Evolutionary conservation across 2,329 filamentous ascomycete genomes (phyloP).

Genomic region (Xylaria sp.): DNA sequence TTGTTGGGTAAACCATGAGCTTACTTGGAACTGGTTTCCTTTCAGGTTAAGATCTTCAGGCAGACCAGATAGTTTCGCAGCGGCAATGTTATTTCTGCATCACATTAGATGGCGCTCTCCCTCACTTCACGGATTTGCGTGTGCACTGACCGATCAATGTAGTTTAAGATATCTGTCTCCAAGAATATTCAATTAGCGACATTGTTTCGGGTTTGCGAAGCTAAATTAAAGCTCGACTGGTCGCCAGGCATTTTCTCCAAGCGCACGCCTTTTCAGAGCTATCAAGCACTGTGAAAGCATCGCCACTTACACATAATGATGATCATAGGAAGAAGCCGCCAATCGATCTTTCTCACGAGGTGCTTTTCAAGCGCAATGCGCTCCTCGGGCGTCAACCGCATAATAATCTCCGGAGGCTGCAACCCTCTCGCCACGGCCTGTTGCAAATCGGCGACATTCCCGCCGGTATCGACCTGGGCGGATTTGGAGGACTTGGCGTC

Average conservation of each 20-base stretch:
- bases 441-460: constrained; percentile 39
- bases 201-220: background rate
- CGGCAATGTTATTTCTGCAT: constrained; percentile 65
- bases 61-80: constrained; percentile 62
- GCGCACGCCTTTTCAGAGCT: background rate
- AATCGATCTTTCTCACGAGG: constrained; percentile 73
- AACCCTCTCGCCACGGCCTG: constrained; percentile 45
- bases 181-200: constrained; percentile 25
- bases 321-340: constrained; percentile 72
- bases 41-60: constrained; percentile 51
- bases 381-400: constrained; percentile 62
- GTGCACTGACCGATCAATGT: constrained; percentile 44
- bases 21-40: constrained; percentile 52
- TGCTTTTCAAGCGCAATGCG: constrained; percentile 63
- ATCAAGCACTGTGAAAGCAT: background rate
- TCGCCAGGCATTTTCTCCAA: background rate
- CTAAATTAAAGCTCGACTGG: background rate
- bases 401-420: constrained; percentile 51
- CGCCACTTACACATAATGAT: constrained; percentile 67
- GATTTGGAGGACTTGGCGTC: constrained; percentile 33
- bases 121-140: background rate
- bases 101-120: constrained; percentile 27
- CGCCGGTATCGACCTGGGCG: constrained; percentile 32
- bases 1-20: background rate
- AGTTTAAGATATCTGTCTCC: constrained; percentile 44